These are phyloP conservation scores for Diplodia mutila DNA, from an alignment of 2,329 filamentous ascomycete species.

Conservation along the genomic window DNA sequence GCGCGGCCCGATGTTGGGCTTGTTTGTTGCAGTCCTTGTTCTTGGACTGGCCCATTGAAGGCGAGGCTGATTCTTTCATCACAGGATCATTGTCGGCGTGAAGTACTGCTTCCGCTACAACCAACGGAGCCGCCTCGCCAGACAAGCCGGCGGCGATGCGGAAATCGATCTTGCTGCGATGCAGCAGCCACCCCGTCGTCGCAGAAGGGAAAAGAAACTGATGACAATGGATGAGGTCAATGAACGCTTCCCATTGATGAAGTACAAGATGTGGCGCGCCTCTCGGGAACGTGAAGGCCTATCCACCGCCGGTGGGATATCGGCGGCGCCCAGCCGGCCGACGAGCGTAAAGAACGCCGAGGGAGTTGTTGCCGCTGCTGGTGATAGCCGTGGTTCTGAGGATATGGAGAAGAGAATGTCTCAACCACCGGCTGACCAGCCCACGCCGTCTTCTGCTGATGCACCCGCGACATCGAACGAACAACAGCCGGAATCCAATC, in stretches of 20 bases:
- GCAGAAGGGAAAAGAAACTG: constrained; percentile 93
- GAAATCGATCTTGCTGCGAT: constrained; percentile 86
- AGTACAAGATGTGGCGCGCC: constrained; percentile 95
- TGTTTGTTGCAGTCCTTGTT: background rate
- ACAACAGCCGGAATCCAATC: constrained; percentile 37
- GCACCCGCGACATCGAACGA: constrained; percentile 26
- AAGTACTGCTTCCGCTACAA: constrained; percentile 99
- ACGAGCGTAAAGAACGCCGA: constrained; percentile 72
- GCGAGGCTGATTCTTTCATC: constrained; percentile 6
- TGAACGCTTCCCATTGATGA: constrained; percentile 90
- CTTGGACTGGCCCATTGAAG: background rate
- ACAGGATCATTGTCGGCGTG: constrained; percentile 97
- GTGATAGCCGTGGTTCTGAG: constrained; percentile 37
- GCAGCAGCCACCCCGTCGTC: constrained; percentile 82
- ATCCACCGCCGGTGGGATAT: constrained; percentile 79
- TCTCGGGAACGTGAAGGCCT: constrained; percentile 81
- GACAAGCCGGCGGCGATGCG: constrained; percentile 76
- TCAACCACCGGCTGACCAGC: constrained; percentile 10
- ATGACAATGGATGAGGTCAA: constrained; percentile 99
- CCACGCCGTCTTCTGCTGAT: constrained; percentile 8
- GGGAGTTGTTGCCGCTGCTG: constrained; percentile 38
- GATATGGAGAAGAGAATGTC: constrained; percentile 18
- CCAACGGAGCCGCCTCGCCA: constrained; percentile 81
- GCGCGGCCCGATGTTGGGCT: background rate
- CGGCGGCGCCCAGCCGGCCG: constrained; percentile 70